These are phyloP conservation scores for Podospora pseudopauciseta DNA, from an alignment of 495 filamentous ascomycete genomes.

Conservation along the genomic window DNA sequence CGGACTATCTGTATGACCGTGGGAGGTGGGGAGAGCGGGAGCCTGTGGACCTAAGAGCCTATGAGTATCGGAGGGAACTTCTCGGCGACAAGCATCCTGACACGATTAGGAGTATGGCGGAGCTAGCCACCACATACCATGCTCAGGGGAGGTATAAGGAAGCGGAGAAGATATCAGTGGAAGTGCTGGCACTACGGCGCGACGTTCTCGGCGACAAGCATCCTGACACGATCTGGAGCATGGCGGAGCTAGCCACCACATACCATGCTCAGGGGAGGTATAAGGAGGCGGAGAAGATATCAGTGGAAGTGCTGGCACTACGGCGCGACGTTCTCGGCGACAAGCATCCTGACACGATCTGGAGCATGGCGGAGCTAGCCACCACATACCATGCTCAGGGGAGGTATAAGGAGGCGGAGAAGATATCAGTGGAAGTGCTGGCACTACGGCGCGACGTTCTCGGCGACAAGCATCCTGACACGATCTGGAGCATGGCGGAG, in stretches of 20 bases:
- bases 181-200: conserved; percentile 25
- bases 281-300: conserved; percentile 7
- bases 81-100: conserved; percentile 23
- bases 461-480: conserved; percentile 31
- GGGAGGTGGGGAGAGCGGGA: conserved; percentile 20
- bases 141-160: conserved; percentile 30
- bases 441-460: not conserved
- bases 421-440: not conserved
- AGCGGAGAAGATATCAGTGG: conserved; percentile 31
- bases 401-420: conserved; percentile 15
- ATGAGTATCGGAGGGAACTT: conserved; percentile 11
- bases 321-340: conserved; percentile 8
- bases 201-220: conserved; percentile 33
- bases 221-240: conserved; percentile 24
- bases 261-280: conserved; percentile 18
- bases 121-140: conserved; percentile 18
- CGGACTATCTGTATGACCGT: conserved; percentile 17
- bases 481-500: too few relatives aligned
- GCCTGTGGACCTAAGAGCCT: conserved; percentile 9
- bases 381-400: conserved; percentile 16
- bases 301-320: not conserved
- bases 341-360: conserved; percentile 34
- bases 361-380: too few relatives aligned
- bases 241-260: not conserved
- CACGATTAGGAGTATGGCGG: not conserved